Evolutionary conservation across 2,329 filamentous ascomycete genomes (phyloP).

Genomic region (Fusarium oxysporum): DNA sequence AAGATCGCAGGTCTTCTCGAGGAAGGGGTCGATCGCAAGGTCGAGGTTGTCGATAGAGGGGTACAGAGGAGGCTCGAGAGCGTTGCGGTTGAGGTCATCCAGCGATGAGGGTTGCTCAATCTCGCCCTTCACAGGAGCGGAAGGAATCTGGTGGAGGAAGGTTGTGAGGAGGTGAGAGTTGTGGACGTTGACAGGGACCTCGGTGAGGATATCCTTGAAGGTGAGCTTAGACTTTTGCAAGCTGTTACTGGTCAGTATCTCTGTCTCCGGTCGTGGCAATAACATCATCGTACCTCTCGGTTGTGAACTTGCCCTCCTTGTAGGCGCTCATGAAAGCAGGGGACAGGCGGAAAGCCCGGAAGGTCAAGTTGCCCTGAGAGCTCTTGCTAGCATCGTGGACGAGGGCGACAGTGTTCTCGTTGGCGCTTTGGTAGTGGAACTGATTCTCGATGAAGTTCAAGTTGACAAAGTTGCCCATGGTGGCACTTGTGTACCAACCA

Average conservation of each 20-base stretch:
- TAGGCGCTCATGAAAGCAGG: conserved; percentile 87
- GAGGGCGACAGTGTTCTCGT: conserved; percentile 86
- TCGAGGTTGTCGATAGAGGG: conserved; percentile 92
- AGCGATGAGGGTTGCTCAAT: conserved; percentile 83
- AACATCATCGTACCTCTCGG: conserved; percentile 77
- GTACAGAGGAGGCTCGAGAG: conserved; percentile 74
- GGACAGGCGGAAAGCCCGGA: conserved; percentile 93
- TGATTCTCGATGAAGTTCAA: conserved; percentile 97
- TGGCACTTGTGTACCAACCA: conserved; percentile 98
- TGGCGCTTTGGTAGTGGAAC: conserved; percentile 96
- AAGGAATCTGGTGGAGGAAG: conserved; percentile 91
- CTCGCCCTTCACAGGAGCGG: conserved; percentile 69
- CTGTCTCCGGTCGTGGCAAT: not conserved
- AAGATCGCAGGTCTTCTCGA: conserved; percentile 98
- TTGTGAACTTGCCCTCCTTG: conserved; percentile 98
- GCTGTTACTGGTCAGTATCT: conserved; percentile 60
- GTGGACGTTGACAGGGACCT: conserved; percentile 90
- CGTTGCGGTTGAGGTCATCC: conserved; percentile 77
- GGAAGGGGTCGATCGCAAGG: conserved; percentile 94
- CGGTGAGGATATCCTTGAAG: conserved; percentile 92
- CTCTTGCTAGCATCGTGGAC: conserved; percentile 97
- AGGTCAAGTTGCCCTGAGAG: conserved; percentile 88
- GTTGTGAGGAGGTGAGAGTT: conserved; percentile 97
- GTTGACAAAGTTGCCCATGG: conserved; percentile 99
- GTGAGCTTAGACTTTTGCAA: conserved; percentile 94